Conservation (phyloP, 2,329 filamentous ascomycete species). For the Diplodia sapinea region DNA sequence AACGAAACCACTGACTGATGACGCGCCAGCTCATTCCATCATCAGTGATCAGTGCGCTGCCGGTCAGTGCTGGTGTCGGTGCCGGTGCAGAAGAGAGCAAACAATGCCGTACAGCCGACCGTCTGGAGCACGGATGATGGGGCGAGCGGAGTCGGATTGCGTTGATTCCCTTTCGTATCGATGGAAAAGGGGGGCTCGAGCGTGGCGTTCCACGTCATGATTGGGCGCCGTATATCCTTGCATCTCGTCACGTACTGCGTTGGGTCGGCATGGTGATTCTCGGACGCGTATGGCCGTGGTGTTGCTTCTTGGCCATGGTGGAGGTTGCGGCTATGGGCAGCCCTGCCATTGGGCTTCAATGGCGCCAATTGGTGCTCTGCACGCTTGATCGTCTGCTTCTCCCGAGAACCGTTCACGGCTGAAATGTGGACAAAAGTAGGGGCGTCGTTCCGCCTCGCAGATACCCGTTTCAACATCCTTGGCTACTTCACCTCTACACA, state of each 20-base stretch:
- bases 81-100: neutral
- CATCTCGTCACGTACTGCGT: neutral
- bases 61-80: neutral
- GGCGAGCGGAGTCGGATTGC: neutral
- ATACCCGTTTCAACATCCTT: neutral
- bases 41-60: neutral
- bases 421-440: neutral
- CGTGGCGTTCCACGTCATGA: neutral
- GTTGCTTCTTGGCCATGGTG: neutral
- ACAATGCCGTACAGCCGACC: neutral
- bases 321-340: neutral
- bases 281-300: neutral
- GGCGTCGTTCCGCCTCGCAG: no score
- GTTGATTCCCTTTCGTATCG: slow-evolving; percentile 3
- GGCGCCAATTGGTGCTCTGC: neutral
- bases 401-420: neutral
- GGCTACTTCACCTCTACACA: neutral
- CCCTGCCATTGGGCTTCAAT: neutral
- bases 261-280: neutral
- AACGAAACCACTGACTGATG: neutral
- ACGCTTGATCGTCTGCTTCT: neutral
- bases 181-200: neutral
- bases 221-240: neutral
- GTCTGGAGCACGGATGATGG: neutral
- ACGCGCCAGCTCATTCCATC: slow-evolving; percentile 2